Base-by-base conservation (phyloP, 2,329 filamentous ascomycete species). In the Plenodomus biglobosus region DNA sequence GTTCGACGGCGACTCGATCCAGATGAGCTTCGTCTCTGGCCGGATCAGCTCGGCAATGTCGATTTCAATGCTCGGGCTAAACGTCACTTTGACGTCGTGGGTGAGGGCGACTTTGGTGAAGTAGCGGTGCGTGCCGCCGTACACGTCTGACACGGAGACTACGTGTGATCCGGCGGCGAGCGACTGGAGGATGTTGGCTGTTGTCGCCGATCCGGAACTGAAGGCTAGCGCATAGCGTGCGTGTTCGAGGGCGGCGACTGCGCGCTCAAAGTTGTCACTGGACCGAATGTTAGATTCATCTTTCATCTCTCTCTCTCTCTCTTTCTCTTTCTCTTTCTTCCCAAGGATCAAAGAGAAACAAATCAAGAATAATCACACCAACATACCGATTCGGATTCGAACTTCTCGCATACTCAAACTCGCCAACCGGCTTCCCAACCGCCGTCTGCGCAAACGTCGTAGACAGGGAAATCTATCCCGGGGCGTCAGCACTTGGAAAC, bases 21-120 rank as follows among this genome's bases (percentile, higher is more conserved):
- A 99, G 68, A 99, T 86, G 53, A 99, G 80, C 72, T 92, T 95
- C 44, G 94, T 99, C 73, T 92, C 85, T 42, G 87, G 83, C 24
- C 85, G 88, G 70, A 99, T 95, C 76, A 97, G 83, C 60, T 86
- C 82, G 58, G 83, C 82, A 60, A 97, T 86, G 69, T 97, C 90
- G 55, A 90, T 79, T 76, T 96, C 92, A 66, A 99, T 95, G 74
- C 86, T 86, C 8, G 91, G 90, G 4, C 91, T 92, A 74, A 99
- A 99, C 41, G 92, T 95, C 53, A 97, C 94, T 62, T 88, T 85
- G 45, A 99, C 90, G 65, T 92, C 90, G 73, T 99, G 94, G 20
- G 94, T 91, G 65, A 90, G 85, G 48, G 94, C 94, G 42, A 97
- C 94, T 77, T 96, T 92, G 58, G 94, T 99, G 80, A 99, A 99